Conservation (phyloP, 2,329 filamentous ascomycete genomes). For the Gremmenia infestans region DNA sequence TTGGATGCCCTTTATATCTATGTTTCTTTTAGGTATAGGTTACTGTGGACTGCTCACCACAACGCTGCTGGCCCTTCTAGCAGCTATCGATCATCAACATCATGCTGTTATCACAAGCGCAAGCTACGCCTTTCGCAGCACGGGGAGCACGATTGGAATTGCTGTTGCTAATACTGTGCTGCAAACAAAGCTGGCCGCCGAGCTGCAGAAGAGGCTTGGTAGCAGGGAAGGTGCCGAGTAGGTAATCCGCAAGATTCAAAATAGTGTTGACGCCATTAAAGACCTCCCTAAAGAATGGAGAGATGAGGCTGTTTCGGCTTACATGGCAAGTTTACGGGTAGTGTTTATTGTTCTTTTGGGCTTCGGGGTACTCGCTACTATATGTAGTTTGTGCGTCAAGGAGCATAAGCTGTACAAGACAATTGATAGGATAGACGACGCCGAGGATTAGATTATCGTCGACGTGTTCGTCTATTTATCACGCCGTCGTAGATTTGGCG, state of each 20-base stretch:
- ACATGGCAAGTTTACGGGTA: conserved; percentile 1
- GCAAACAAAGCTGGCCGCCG: conserved; percentile 3
- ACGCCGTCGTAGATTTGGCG: not conserved
- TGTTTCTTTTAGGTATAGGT: conserved; percentile 45
- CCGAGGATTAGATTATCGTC: not conserved
- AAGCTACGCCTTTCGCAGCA: conserved; percentile 70
- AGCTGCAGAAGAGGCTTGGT: not conserved
- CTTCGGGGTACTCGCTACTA: not conserved
- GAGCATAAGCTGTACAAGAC: conserved; percentile 2
- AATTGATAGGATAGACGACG: not conserved
- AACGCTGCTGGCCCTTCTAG: conserved; percentile 63
- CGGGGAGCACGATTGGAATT: conserved; percentile 63
- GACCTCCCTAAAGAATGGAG: not conserved
- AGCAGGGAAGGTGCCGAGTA: not conserved
- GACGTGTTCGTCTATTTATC: not conserved
- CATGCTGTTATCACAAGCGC: conserved; percentile 71
- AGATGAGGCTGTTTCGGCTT: not conserved
- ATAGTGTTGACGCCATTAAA: not conserved
- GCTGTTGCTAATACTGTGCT: conserved; percentile 32
- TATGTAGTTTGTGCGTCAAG: not conserved
- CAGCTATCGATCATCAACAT: conserved; percentile 60
- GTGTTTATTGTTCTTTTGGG: conserved; percentile 1
- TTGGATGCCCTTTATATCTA: conserved; percentile 46
- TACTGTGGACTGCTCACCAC: conserved; percentile 61
- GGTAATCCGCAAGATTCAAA: not conserved